phyloP scores from a whole-genome alignment of 2,329 filamentous ascomycete species.

The Colletotrichum gigasporum region DNA sequence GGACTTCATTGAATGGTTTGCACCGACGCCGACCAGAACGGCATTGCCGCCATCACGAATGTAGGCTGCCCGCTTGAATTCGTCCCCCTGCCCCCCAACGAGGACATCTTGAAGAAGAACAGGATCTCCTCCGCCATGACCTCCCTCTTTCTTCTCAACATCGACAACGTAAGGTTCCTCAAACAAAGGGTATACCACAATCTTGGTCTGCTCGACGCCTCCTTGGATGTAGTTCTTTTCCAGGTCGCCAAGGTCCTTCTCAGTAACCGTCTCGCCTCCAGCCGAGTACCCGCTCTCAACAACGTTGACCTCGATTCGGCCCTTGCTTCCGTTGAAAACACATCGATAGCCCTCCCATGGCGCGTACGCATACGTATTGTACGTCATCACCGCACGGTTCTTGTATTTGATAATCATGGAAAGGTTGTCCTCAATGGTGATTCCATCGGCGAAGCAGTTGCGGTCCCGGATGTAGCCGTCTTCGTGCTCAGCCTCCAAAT shows the following conservation, averaged over 20 bases:
- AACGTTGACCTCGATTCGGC: constrained; percentile 56
- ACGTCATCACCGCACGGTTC: constrained; percentile 53
- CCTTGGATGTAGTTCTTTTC: constrained; percentile 44
- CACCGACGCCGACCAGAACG: constrained; percentile 53
- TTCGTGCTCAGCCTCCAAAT: constrained; percentile 58
- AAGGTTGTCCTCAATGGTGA: constrained; percentile 60
- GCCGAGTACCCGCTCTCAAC: constrained; percentile 56
- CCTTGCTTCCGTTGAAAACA: constrained; percentile 53
- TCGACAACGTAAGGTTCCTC: constrained; percentile 52
- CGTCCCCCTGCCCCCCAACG: constrained; percentile 45
- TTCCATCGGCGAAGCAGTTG: constrained; percentile 58
- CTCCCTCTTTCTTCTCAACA: constrained; percentile 49
- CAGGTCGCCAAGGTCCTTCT: constrained; percentile 24
- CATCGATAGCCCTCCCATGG: constrained; percentile 55
- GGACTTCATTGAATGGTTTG: constrained; percentile 49
- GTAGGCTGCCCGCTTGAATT: constrained; percentile 49
- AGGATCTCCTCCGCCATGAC: constrained; percentile 57
- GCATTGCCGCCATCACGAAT: constrained; percentile 55
- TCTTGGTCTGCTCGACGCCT: constrained; percentile 45
- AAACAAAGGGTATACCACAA: constrained; percentile 53
- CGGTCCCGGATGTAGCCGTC: constrained; percentile 59
- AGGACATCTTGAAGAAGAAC: constrained; percentile 55
- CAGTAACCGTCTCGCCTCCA: constrained; percentile 49
- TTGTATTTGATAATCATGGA: constrained; percentile 54
- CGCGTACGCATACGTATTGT: constrained; percentile 54